These are phyloP conservation scores for Chaetomium strumarium DNA, from an alignment of 2,329 filamentous ascomycete genomes.

Conservation along the genomic window DNA sequence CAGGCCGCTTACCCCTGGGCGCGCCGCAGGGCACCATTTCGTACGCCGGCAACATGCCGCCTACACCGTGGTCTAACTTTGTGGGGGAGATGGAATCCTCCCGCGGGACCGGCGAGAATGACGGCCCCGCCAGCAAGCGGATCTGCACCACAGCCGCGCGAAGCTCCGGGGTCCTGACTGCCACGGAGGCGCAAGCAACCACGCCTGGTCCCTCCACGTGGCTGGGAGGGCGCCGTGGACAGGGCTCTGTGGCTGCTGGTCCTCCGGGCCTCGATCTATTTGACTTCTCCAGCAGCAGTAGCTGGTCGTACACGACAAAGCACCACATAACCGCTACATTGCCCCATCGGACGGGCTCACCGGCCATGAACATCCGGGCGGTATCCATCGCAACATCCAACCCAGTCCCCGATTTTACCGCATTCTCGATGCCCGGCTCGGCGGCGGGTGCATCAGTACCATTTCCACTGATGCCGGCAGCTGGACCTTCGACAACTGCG, in stretches of 20 bases:
- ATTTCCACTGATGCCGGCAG: not conserved
- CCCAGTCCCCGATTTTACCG: not conserved
- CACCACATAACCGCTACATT: conserved; percentile 2
- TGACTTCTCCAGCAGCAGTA: conserved; percentile 2
- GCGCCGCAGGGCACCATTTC: conserved; percentile 26
- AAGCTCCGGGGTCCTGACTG: not conserved
- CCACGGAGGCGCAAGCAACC: not conserved
- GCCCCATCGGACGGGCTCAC: conserved; percentile 10
- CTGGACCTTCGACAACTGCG: not conserved
- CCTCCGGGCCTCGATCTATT: conserved; percentile 3
- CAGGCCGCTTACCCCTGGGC: conserved; percentile 39
- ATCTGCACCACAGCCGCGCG: conserved; percentile 28
- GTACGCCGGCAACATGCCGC: not conserved
- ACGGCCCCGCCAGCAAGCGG: conserved; percentile 28
- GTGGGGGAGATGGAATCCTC: not conserved
- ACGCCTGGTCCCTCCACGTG: not conserved
- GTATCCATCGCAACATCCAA: not conserved
- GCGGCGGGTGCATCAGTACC: not conserved
- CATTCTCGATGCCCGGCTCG: not conserved
- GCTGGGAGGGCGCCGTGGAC: not conserved
- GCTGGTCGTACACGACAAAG: conserved; percentile 11
- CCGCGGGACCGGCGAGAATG: not conserved
- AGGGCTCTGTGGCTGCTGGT: not conserved
- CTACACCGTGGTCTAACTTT: not conserved
- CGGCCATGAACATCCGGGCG: not conserved